Conservation (phyloP, 2,329 filamentous ascomycete species). For the Verruconis gallopava region DNA sequence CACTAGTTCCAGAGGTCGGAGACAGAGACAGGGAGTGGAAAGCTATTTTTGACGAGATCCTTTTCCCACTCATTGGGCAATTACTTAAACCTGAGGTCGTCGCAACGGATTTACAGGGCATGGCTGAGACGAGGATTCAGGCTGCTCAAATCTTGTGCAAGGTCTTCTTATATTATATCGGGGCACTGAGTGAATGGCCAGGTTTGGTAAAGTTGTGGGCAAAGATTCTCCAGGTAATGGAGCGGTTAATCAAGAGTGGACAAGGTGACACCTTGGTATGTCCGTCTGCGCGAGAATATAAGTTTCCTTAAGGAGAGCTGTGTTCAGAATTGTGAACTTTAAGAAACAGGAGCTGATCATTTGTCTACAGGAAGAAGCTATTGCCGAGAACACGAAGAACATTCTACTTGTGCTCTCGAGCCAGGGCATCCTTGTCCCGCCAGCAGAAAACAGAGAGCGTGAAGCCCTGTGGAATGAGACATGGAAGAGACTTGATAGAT, state of each 20-base stretch:
- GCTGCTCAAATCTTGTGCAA: constrained; percentile 85
- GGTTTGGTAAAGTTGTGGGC: constrained; percentile 88
- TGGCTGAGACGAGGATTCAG: constrained; percentile 90
- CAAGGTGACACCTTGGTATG: constrained; percentile 78
- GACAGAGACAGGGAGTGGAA: constrained; percentile 45
- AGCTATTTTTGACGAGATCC: constrained; percentile 81
- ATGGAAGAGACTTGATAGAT: constrained; percentile 44
- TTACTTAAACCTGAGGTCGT: constrained; percentile 92
- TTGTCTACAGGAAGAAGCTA: constrained; percentile 70
- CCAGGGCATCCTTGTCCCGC: constrained; percentile 69
- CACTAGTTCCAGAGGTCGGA: constrained; percentile 70
- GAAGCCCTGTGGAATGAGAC: constrained; percentile 49
- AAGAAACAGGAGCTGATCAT: background rate
- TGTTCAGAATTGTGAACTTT: too few species aligned
- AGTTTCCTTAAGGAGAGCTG: background rate
- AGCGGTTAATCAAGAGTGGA: constrained; percentile 89
- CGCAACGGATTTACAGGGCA: constrained; percentile 77
- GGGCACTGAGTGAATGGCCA: constrained; percentile 70
- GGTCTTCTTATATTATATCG: constrained; percentile 88
- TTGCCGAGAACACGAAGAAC: constrained; percentile 91
- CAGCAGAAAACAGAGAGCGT: constrained; percentile 36
- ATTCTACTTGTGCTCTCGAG: constrained; percentile 90
- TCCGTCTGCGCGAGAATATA: constrained; percentile 14
- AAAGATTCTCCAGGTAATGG: constrained; percentile 85
- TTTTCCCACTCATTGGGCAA: constrained; percentile 80